Evolutionary conservation across 768 basidiomycete species (phyloP).

Genomic region (Lactarius vividus): DNA sequence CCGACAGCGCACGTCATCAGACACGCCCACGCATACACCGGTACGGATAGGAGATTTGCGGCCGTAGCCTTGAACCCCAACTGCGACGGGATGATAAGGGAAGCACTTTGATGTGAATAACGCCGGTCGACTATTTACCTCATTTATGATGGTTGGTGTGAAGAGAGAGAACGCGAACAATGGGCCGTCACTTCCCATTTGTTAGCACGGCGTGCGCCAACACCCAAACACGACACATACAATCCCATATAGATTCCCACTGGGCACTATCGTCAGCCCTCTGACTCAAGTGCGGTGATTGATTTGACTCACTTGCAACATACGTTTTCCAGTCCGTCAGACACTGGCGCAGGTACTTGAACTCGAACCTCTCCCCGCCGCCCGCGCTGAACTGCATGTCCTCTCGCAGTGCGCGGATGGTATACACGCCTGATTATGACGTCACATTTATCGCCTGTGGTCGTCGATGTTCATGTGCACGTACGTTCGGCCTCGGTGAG

Average conservation of each 20-base stretch:
- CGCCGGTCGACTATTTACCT: conserved; percentile 40
- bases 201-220: conserved; percentile 9
- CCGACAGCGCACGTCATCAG: conserved; percentile 62
- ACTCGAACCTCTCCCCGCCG: conserved; percentile 53
- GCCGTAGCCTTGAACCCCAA: conserved; percentile 58
- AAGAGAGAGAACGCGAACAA: conserved; percentile 55
- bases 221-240: conserved; percentile 37
- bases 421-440: conserved; percentile 47
- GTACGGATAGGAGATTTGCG: conserved; percentile 74
- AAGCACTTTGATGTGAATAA: neutral
- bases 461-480: conserved; percentile 22
- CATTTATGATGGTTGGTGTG: conserved; percentile 44
- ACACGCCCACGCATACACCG: conserved; percentile 74
- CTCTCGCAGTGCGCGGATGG: conserved; percentile 60
- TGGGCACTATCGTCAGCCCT: conserved; percentile 28
- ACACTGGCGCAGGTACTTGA: conserved; percentile 56
- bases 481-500: conserved; percentile 59
- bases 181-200: conserved; percentile 43
- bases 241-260: conserved; percentile 74
- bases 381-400: conserved; percentile 67
- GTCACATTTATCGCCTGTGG: neutral
- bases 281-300: neutral
- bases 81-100: neutral
- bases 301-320: conserved; percentile 51
- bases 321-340: conserved; percentile 73